phyloP scores from a whole-genome alignment of 345 rosid species.

The Eucalyptus paniculata region DNA sequence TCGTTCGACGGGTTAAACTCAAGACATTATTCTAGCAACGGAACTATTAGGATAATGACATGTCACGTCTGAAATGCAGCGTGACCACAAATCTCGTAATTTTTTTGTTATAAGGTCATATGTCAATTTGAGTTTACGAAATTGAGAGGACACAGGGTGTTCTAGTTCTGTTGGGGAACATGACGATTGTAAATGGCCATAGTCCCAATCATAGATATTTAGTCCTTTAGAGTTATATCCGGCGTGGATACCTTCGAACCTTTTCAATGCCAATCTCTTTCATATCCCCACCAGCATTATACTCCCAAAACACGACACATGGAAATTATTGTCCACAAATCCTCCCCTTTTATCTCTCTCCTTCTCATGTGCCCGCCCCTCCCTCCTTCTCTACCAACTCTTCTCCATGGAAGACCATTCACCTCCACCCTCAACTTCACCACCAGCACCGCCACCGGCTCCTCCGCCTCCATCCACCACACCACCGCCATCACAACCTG shows the following conservation, averaged over 20 bases:
- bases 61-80: not conserved
- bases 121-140: not conserved
- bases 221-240: not conserved
- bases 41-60: not conserved
- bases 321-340: not conserved
- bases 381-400: not conserved
- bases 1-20: not conserved
- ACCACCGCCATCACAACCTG: conserved; percentile 9
- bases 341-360: not conserved
- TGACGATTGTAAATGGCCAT: not conserved
- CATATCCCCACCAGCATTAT: not conserved
- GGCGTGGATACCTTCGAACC: not conserved
- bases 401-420: conserved; percentile 24
- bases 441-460: conserved; percentile 9
- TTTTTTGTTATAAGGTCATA: not conserved
- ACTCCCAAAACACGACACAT: not conserved
- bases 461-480: conserved; percentile 13
- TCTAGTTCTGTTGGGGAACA: not conserved
- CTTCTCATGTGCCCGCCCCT: not conserved
- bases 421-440: not conserved
- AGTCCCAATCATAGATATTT: not conserved
- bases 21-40: not conserved
- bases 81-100: not conserved
- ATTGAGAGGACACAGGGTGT: not conserved
- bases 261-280: not conserved